phyloP scores from a whole-genome alignment of 2,329 filamentous ascomycete species.

The Pseudocercospora cruenta region DNA sequence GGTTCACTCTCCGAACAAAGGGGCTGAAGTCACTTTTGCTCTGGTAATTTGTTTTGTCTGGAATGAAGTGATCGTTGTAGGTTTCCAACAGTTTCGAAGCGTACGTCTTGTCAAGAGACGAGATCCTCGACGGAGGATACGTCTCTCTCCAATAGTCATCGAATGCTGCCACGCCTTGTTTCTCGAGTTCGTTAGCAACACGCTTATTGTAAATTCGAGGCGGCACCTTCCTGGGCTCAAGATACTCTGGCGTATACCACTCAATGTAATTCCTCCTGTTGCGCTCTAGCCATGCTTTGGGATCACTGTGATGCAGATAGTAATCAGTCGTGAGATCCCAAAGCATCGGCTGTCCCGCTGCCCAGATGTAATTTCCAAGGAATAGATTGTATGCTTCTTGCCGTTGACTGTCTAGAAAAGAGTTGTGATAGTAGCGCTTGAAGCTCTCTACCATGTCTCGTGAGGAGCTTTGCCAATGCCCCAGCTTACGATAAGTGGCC shows the following conservation, averaged over 20 bases:
- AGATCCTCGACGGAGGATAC: conserved; percentile 84
- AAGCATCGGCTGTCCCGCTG: conserved; percentile 86
- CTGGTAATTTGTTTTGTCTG: conserved; percentile 68
- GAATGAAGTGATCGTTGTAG: conserved; percentile 81
- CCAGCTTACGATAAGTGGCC: conserved; percentile 98
- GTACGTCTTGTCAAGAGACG: conserved; percentile 90
- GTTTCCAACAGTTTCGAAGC: conserved; percentile 78
- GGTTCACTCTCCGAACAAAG: conserved; percentile 70
- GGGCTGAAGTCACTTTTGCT: conserved; percentile 83
- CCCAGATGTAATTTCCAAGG: conserved; percentile 90
- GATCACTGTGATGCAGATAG: conserved; percentile 89
- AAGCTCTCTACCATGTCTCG: conserved; percentile 99
- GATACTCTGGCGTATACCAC: conserved; percentile 79
- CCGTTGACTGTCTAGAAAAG: conserved; percentile 93
- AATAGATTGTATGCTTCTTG: conserved; percentile 99
- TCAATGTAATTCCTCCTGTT: conserved; percentile 73
- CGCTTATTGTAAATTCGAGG: conserved; percentile 35
- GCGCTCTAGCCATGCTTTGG: conserved; percentile 70
- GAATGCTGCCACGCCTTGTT: conserved; percentile 59
- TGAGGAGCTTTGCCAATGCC: conserved; percentile 97
- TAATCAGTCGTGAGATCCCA: conserved; percentile 97
- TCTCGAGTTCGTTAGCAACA: conserved; percentile 9
- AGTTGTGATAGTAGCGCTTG: conserved; percentile 98
- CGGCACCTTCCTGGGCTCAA: conserved; percentile 66
- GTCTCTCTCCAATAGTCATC: conserved; percentile 99